These are phyloP conservation scores for Pestalotiopsis sp. DNA, from an alignment of 2,329 filamentous ascomycete species.

Conservation along the genomic window DNA sequence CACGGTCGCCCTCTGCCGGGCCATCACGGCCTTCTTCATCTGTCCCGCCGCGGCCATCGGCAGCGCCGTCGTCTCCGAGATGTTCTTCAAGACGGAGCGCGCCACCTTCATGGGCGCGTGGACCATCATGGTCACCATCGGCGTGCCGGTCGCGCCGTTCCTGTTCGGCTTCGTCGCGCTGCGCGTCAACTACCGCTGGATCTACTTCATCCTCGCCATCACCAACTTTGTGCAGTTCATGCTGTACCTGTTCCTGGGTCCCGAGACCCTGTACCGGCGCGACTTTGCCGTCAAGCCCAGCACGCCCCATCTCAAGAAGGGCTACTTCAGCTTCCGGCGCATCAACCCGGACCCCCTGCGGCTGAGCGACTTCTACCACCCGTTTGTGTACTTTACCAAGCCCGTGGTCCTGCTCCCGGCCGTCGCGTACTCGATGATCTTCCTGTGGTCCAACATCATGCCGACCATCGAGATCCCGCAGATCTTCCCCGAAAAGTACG, in stretches of 20 bases:
- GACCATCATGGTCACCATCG: slow-evolving; percentile 41
- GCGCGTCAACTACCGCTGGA: slow-evolving; percentile 59
- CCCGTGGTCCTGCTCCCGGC: slow-evolving; percentile 53
- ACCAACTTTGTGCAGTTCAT: slow-evolving; percentile 59
- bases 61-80: slow-evolving; percentile 59
- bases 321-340: slow-evolving; percentile 46
- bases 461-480: slow-evolving; percentile 63
- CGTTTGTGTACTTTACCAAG: slow-evolving; percentile 43
- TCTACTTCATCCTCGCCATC: slow-evolving; percentile 60
- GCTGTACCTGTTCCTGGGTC: slow-evolving; percentile 56
- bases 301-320: slow-evolving; percentile 43
- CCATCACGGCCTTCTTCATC: slow-evolving; percentile 59
- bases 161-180: slow-evolving; percentile 49
- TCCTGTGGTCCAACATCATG: slow-evolving; percentile 56
- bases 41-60: slow-evolving; percentile 56
- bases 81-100: slow-evolving; percentile 57
- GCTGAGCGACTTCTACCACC: slow-evolving; percentile 52
- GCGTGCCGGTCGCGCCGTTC: slow-evolving; percentile 33
- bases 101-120: slow-evolving; percentile 59
- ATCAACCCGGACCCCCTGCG: slow-evolving; percentile 55
- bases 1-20: slow-evolving; percentile 52
- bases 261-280: slow-evolving; percentile 56
- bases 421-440: slow-evolving; percentile 57
- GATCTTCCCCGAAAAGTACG: slow-evolving; percentile 56
- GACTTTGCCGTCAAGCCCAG: slow-evolving; percentile 35